phyloP scores from a whole-genome alignment of 2,329 filamentous ascomycete genomes.

The Daldinia eschscholtzii region DNA sequence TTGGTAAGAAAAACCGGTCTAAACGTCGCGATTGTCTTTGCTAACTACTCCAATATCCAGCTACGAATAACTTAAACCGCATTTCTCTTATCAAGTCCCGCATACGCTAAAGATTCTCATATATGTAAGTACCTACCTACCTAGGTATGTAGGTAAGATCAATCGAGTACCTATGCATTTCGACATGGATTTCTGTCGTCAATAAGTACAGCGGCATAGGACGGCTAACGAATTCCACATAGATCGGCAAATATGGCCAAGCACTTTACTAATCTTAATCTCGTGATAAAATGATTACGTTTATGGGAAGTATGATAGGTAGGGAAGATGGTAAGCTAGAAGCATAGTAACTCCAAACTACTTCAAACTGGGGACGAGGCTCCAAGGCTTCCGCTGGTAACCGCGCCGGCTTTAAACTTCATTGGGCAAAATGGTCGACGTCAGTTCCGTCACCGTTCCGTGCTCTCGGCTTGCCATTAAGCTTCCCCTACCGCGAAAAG shows the following conservation, averaged over 20 bases:
- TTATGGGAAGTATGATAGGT: conserved; percentile 29
- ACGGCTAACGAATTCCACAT: conserved; percentile 23
- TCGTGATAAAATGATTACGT: conserved; percentile 33
- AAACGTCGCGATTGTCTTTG: background rate
- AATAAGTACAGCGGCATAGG: conserved; percentile 31
- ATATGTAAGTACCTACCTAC: conserved; percentile 13
- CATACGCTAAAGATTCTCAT: conserved; percentile 1
- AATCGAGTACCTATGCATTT: conserved; percentile 1
- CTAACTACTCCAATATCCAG: background rate
- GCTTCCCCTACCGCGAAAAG: conserved; percentile 35
- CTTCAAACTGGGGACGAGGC: conserved; percentile 9
- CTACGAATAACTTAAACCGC: background rate
- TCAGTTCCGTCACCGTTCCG: conserved; percentile 31
- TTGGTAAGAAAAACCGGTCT: no score
- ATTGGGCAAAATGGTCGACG: conserved; percentile 38
- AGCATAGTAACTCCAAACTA: conserved; percentile 16
- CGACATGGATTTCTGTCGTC: background rate
- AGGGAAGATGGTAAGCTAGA: conserved; percentile 11
- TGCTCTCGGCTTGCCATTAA: conserved; percentile 11
- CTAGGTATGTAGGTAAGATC: conserved; percentile 20
- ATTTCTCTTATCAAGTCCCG: background rate
- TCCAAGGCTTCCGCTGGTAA: conserved; percentile 31
- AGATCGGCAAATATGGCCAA: conserved; percentile 19
- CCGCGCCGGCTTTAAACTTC: conserved; percentile 29
- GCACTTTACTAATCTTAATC: conserved; percentile 8